Conservation (phyloP, 2,329 filamentous ascomycete genomes). For the Phaeosphaeriaceae sp. region DNA sequence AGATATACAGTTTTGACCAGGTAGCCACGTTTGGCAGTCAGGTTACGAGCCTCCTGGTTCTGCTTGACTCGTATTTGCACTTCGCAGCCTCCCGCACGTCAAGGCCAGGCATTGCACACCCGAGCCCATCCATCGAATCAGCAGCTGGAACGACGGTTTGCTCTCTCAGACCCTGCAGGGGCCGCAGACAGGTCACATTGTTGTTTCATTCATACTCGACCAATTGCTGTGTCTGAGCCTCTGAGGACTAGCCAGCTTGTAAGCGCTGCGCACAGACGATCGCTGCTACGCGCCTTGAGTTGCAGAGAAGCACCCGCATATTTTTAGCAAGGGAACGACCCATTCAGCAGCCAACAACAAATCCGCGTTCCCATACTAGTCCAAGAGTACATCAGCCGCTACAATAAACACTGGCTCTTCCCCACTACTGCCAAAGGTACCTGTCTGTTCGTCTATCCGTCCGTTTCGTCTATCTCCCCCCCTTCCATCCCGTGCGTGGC, state of each 20-base stretch:
- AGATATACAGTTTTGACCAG: conserved; percentile 27
- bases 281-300: conserved; percentile 14
- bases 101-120: conserved; percentile 34
- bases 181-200: conserved; percentile 44
- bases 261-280: conserved; percentile 25
- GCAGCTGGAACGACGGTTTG: conserved; percentile 16
- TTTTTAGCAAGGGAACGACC: conserved; percentile 40
- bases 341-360: conserved; percentile 42
- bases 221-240: conserved; percentile 20
- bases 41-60: conserved; percentile 19
- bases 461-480: conserved; percentile 35
- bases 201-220: conserved; percentile 36
- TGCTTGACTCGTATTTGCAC: conserved; percentile 23
- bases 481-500: conserved; percentile 33
- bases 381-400: conserved; percentile 19
- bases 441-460: conserved; percentile 29
- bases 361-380: conserved; percentile 32
- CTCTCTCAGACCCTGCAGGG: conserved; percentile 41
- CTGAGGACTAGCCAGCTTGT: conserved; percentile 10
- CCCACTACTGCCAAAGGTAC: conserved; percentile 29
- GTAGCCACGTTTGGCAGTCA: conserved; percentile 33
- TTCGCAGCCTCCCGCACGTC: conserved; percentile 35
- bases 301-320: conserved; percentile 25
- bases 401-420: conserved; percentile 41
- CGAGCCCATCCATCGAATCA: conserved; percentile 36